Conservation (phyloP, 768 basidiomycete genomes). For the Dioszegia aurantiaca region DNA sequence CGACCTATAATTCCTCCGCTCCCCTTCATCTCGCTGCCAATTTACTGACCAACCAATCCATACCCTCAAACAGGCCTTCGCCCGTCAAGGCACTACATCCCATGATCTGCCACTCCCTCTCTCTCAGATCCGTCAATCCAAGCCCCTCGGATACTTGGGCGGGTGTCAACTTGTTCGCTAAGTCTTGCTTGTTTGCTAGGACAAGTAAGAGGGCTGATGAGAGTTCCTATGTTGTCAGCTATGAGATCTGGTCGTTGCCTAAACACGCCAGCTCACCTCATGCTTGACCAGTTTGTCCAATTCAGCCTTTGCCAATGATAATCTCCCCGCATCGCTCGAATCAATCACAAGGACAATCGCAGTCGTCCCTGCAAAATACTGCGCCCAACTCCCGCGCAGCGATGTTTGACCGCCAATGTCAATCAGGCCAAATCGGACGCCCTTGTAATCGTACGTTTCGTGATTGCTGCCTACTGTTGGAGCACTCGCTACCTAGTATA, state of each 20-base stretch:
- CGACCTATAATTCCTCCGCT: too few relatives aligned
- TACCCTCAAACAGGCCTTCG: slow-evolving; percentile 45
- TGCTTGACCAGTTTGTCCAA: slow-evolving; percentile 47
- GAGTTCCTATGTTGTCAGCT: slow-evolving; percentile 31
- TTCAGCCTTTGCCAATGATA: slow-evolving; percentile 47
- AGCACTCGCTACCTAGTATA: slow-evolving; percentile 36
- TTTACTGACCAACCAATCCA: slow-evolving; percentile 51
- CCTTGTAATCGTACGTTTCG: slow-evolving; percentile 53
- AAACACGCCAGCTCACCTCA: slow-evolving; percentile 50
- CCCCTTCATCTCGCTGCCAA: slow-evolving; percentile 20
- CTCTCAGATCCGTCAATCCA: slow-evolving; percentile 47
- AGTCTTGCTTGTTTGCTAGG: slow-evolving; percentile 52
- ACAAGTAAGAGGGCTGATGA: slow-evolving; percentile 45
- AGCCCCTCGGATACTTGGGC: slow-evolving; percentile 52
- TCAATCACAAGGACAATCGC: slow-evolving; percentile 53
- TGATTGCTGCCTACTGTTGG: slow-evolving; percentile 52
- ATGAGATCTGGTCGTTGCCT: background rate
- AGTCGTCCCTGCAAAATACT: slow-evolving; percentile 49
- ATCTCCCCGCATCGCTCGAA: slow-evolving; percentile 44
- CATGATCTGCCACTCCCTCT: slow-evolving; percentile 52
- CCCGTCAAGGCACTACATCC: slow-evolving; percentile 50
- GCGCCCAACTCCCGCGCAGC: slow-evolving; percentile 45
- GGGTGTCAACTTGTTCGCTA: slow-evolving; percentile 46
- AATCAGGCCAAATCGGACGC: slow-evolving; percentile 50
- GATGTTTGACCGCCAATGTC: slow-evolving; percentile 53